Evolutionary conservation across 2,329 filamentous ascomycete genomes (phyloP), one percentile per base, ranked within the genome.

Genomic region (Pleoardoris graminearum): DNA sequence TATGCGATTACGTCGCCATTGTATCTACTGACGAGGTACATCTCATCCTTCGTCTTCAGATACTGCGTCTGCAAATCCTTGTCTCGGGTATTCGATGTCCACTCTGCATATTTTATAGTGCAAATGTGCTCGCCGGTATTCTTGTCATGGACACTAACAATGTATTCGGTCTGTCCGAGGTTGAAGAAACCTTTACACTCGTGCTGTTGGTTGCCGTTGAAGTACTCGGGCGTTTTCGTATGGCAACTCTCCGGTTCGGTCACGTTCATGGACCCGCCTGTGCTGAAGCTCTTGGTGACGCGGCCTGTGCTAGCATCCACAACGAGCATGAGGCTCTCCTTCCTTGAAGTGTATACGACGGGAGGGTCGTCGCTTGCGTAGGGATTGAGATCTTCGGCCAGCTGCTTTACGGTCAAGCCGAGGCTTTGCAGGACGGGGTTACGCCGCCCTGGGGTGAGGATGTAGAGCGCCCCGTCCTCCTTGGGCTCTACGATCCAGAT

Each of bases 401-500:
- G 77, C 63, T 89, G 83, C 78, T 95, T 96, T 80, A 93, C 90
- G 22, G 88, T 90, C 60, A 89, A 81, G 42, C 83, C 83, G 19
- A 89, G 85, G 58, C 82, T 83, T 66, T 87, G 80, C 51, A 92
- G 78, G 29, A 85, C 82, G 29, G 56, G 79, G 69, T 36, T 36
- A 16, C 63, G 81, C 73, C 57, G 80, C 65, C 84, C 85, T 1
- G 91, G 90, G 21, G 86, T 85, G 80, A 94, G 94, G 46, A 96
- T 83, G 68, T 94, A 97, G 35, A 99, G 82, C 63, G 85, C 86
- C 3, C 94, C 94, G 71, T 96, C 89, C 60, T 88, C 85, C 60
- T 83, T 93, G 12, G 94, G 94, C 74, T 97, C 94, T 48, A 99
- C 90, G 50, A 96, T 92, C 91, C 94, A 99, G 41, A 96, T 80